Percentiles rank a stretch among this genome's conserved stretches.
phyloP scores from a whole-genome alignment of 2,329 filamentous ascomycete species.

The Alternaria sp. region DNA sequence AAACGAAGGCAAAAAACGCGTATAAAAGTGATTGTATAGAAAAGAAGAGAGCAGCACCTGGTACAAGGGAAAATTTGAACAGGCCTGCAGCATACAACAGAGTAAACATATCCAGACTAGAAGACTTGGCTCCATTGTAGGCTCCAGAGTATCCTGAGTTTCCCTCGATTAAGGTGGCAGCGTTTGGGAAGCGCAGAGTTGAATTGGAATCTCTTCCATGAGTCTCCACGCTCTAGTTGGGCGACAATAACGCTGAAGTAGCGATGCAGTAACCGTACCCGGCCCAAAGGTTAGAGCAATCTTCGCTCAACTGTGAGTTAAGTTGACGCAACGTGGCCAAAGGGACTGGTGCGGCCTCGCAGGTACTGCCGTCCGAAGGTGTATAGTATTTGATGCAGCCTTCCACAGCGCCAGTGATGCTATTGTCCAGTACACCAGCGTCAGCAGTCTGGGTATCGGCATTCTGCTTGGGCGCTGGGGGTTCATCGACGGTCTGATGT shows the following conservation, averaged over 20 bases:
- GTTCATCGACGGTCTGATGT: neutral
- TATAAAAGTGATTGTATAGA: neutral
- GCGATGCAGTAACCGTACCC: conserved; percentile 46
- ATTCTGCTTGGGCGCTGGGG: neutral
- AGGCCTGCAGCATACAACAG: neutral
- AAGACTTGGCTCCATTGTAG: neutral
- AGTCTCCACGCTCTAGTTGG: neutral
- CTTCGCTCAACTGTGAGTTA: conserved; percentile 39
- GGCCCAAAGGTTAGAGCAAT: conserved; percentile 48
- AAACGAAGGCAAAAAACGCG: neutral
- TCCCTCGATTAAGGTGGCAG: neutral
- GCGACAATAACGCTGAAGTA: neutral
- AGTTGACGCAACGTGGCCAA: conserved; percentile 34
- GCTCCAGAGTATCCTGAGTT: neutral
- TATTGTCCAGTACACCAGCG: neutral
- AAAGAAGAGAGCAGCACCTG: neutral
- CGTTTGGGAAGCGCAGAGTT: neutral
- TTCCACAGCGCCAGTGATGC: conserved; percentile 17
- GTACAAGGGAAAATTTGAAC: neutral
- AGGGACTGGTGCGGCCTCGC: conserved; percentile 38
- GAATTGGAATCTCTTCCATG: neutral
- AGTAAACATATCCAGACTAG: neutral
- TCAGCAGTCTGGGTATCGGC: neutral
- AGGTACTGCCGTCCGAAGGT: conserved; percentile 39
- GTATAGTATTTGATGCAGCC: conserved; percentile 43